Evolutionary conservation across 129 eudicot species (phyloP).

Genomic region (Heracleum sosnowskyi): DNA sequence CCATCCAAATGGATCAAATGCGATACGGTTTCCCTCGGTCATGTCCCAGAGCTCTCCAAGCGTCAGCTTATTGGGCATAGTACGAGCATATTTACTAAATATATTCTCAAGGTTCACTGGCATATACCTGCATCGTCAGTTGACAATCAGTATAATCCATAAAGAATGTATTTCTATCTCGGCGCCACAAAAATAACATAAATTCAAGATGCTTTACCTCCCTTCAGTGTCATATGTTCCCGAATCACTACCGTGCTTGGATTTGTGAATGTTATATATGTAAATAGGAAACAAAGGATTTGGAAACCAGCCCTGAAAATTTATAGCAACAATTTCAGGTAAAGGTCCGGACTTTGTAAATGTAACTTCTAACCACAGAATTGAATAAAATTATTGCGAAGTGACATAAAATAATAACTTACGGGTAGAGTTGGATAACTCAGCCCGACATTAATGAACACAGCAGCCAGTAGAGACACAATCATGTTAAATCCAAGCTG

Average conservation of each 20-base stretch:
- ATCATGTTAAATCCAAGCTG: slow-evolving; percentile 63
- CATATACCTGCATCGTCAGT: slow-evolving; percentile 19
- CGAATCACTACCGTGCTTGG: slow-evolving; percentile 11
- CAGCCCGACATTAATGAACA: slow-evolving; percentile 55
- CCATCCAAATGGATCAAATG: slow-evolving; percentile 49
- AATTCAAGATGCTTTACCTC: not conserved
- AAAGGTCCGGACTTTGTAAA: not conserved
- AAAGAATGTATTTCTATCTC: not conserved
- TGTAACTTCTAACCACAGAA: not conserved
- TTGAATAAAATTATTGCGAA: not conserved
- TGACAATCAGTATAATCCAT: not conserved
- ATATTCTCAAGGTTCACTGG: slow-evolving; percentile 54
- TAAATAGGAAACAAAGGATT: slow-evolving; percentile 2
- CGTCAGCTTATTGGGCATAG: slow-evolving; percentile 42
- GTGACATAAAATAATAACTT: slow-evolving; percentile 6
- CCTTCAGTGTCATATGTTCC: slow-evolving; percentile 6
- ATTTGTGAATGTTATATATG: slow-evolving; percentile 5
- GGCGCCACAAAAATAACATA: not conserved
- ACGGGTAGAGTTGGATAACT: slow-evolving; percentile 85
- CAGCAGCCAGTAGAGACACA: slow-evolving; percentile 42
- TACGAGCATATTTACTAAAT: slow-evolving; percentile 57
- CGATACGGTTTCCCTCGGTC: slow-evolving; percentile 43
- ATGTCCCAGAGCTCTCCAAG: slow-evolving; percentile 51
- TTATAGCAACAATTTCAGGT: not conserved
- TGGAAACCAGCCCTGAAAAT: slow-evolving; percentile 3